These are phyloP conservation scores for Parachlorella kessleri DNA, from an alignment of 139 green algal genomes.

Conservation along the genomic window DNA sequence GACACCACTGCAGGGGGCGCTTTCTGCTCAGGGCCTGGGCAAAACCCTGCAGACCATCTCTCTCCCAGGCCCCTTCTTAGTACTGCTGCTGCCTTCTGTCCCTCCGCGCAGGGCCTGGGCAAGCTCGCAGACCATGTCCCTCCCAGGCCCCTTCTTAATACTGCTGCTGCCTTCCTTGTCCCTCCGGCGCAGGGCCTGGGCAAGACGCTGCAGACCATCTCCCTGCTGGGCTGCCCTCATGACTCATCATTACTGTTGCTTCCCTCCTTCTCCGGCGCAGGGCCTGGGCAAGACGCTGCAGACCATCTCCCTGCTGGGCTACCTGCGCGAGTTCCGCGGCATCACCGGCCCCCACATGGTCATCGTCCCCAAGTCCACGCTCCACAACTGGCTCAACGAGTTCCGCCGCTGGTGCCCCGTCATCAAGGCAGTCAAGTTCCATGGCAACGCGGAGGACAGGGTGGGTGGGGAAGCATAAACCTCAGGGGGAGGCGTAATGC, in stretches of 20 bases:
- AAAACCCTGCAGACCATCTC: constrained; percentile 99
- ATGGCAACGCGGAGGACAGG: constrained; percentile 92
- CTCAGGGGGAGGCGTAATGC: too few species aligned
- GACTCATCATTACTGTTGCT: too few species aligned
- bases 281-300: constrained; percentile 98
- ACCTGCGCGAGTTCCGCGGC: constrained; percentile 95
- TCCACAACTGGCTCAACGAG: constrained; percentile 99
- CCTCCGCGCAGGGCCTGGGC: constrained; percentile 81
- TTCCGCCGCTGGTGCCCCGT: constrained; percentile 93
- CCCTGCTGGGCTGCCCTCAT: constrained; percentile 92
- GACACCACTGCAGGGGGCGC: too few species aligned
- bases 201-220: constrained; percentile 99
- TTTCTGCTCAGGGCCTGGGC: constrained; percentile 78
- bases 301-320: constrained; percentile 96
- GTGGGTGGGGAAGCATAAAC: constrained; percentile 46
- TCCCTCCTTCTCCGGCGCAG: constrained; percentile 41
- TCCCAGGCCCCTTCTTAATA: constrained; percentile 96
- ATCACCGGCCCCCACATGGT: constrained; percentile 98
- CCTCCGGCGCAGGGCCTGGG: constrained; percentile 83
- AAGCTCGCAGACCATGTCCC: constrained; percentile 71
- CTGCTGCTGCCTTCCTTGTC: constrained; percentile 47
- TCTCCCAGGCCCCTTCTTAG: constrained; percentile 93
- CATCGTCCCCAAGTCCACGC: constrained; percentile 97
- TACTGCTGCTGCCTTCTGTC: constrained; percentile 22
- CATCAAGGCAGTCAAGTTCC: constrained; percentile 93